Percentiles rank a stretch among this genome's conserved stretches.
Evolutionary conservation across 306 rosid genomes (phyloP).

Genomic region (Inga leiocalycina): DNA sequence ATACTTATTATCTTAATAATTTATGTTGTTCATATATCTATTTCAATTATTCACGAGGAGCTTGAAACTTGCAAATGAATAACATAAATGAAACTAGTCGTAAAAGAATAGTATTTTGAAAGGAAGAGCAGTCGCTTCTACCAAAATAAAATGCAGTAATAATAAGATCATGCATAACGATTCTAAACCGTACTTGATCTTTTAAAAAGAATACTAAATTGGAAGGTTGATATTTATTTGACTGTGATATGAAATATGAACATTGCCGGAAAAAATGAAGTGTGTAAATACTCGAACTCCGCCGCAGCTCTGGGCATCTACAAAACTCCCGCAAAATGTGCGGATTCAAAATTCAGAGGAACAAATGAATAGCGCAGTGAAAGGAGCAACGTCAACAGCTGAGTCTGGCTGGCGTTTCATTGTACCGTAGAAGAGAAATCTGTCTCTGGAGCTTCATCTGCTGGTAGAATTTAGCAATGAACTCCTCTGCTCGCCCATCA

Average conservation of each 20-base stretch:
- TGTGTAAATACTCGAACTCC: constrained; percentile 39
- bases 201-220: not conserved
- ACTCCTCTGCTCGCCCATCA: constrained; percentile 79
- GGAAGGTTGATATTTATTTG: constrained; percentile 21
- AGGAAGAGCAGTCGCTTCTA: not conserved
- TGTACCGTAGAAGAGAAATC: constrained; percentile 44
- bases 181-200: not conserved
- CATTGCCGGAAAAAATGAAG: not conserved
- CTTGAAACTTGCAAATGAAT: too few relatives aligned
- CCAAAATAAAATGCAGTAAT: not conserved
- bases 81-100: too few relatives aligned
- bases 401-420: constrained; percentile 25
- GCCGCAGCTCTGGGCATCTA: constrained; percentile 35
- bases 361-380: not conserved
- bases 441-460: constrained; percentile 55
- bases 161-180: not conserved
- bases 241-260: not conserved
- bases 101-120: not conserved
- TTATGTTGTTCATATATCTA: too few relatives aligned
- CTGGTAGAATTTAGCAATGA: constrained; percentile 69
- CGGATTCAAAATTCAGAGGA: not conserved
- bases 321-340: constrained; percentile 45
- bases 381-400: not conserved
- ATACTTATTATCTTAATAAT: too few relatives aligned
- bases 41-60: too few relatives aligned